Base-by-base conservation (phyloP, 148 eudicot genomes). In the Camellia granthamiana region DNA sequence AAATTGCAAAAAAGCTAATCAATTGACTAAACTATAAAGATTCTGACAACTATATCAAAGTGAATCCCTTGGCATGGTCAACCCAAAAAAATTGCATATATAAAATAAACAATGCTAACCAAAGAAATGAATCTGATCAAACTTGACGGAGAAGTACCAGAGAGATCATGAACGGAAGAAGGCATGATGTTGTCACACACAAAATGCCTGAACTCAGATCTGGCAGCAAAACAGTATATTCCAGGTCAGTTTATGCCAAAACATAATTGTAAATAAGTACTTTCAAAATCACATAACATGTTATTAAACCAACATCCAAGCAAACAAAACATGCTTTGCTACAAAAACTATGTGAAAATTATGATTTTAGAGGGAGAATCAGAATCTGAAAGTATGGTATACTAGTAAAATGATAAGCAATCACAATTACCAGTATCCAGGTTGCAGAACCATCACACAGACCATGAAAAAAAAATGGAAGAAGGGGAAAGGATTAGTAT, bases 191-290 rank as follows among this genome's bases (percentile, higher is more conserved):
- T 44, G 49, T 1, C 51, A 42, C 52, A 30, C 52, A 69, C 51
- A 63, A 63, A 69, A 43, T 30, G 46, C 21, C 19, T n/a, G 16
- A 43, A 44, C 19, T 69, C 19, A 15, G 72, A 69, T 69, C 76
- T 72, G 76, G 44, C n/a, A 54, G 76, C 61, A 72, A 72, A 72
- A 54, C 61, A 72, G 61, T 23, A 72, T 6, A 51, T 69, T 72
- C 61, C 56, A 69, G 0, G 46, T 54, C 61, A 49, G 74, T 23
- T 16, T 41, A 54, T 72, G 23, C 14, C 42, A 72, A 23, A 54
- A 42, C 76, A 72, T 72, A 60, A 54, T 47, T 12, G 21, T 51
- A 51, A 21, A 71, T 10, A 47, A 71, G 23, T 51, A 51, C 59
- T 72, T 70, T n/a, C 74, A 46, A 19, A 72, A 42, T 72, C 60